These are phyloP conservation scores for Diplogelasinospora grovesii DNA, from an alignment of 495 filamentous ascomycete genomes.

Conservation along the genomic window DNA sequence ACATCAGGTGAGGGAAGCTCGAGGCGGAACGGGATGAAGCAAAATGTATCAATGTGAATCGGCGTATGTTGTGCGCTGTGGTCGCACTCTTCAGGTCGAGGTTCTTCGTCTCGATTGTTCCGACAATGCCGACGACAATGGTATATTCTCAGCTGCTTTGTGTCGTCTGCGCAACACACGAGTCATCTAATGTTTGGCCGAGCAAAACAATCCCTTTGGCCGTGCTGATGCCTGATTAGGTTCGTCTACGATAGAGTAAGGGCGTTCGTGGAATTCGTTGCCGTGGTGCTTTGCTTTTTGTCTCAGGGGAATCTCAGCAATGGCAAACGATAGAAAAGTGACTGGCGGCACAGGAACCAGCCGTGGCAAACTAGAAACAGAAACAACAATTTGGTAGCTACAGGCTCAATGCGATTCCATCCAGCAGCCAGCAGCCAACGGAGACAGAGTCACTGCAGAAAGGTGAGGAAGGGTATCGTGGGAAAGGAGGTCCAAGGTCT, in stretches of 20 bases:
- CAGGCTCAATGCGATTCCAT: too few species aligned
- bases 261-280: background rate
- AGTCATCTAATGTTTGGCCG: background rate
- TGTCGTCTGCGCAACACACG: slow-evolving; percentile 1
- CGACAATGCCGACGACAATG: background rate
- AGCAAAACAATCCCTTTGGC: background rate
- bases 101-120: too few species aligned
- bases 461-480: background rate
- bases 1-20: background rate
- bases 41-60: background rate
- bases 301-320: slow-evolving; percentile 7
- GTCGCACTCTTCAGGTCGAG: too few species aligned
- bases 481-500: slow-evolving; percentile 12
- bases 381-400: too few species aligned
- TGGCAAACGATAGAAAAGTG: slow-evolving; percentile 2
- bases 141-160: background rate
- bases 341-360: slow-evolving; percentile 10
- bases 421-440: slow-evolving; percentile 4
- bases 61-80: background rate
- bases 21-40: slow-evolving; percentile 1
- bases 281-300: background rate
- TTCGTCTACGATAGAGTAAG: background rate
- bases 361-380: too few species aligned
- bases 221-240: background rate
- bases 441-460: background rate